Evolutionary conservation across 2,329 filamentous ascomycete species (phyloP).

Genomic region (Daldinia sp.): DNA sequence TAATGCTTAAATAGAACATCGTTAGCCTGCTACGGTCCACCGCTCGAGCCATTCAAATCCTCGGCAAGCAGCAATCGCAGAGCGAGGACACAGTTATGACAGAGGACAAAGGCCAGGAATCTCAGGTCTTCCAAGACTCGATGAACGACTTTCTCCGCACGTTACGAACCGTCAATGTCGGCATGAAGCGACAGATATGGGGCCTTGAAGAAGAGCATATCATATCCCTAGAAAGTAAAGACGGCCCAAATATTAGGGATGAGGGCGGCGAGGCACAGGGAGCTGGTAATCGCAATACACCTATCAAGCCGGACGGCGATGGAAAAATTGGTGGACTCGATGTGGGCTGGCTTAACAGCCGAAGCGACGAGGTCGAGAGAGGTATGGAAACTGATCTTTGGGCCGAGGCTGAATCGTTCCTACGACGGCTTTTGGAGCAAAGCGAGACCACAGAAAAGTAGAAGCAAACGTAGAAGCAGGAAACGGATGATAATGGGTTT

Average conservation of each 20-base stretch:
- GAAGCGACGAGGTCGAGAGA: slow-evolving; percentile 82
- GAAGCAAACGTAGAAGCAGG: slow-evolving; percentile 16
- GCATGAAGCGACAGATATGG: slow-evolving; percentile 79
- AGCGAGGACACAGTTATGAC: slow-evolving; percentile 49
- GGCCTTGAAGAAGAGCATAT: slow-evolving; percentile 86
- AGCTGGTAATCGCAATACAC: slow-evolving; percentile 50
- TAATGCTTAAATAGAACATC: slow-evolving; percentile 52
- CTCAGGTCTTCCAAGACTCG: slow-evolving; percentile 67
- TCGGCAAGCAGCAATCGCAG: slow-evolving; percentile 62
- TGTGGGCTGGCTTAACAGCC: slow-evolving; percentile 89
- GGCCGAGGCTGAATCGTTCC: slow-evolving; percentile 53
- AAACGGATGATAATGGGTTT: background rate
- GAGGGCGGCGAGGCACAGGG: slow-evolving; percentile 46
- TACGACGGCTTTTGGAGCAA: slow-evolving; percentile 38
- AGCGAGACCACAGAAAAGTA: background rate
- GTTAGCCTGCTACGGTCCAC: slow-evolving; percentile 67
- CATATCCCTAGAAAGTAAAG: slow-evolving; percentile 62
- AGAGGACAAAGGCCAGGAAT: slow-evolving; percentile 62
- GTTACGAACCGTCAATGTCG: slow-evolving; percentile 79
- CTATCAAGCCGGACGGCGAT: slow-evolving; percentile 66
- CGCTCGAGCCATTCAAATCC: slow-evolving; percentile 71
- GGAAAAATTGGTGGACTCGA: slow-evolving; percentile 75
- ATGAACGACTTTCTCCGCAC: slow-evolving; percentile 77
- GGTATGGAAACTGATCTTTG: slow-evolving; percentile 88
- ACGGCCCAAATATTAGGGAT: slow-evolving; percentile 40